phyloP scores from a whole-genome alignment of 139 green algal genomes.

The Limnomonas spitsbergensis region DNA sequence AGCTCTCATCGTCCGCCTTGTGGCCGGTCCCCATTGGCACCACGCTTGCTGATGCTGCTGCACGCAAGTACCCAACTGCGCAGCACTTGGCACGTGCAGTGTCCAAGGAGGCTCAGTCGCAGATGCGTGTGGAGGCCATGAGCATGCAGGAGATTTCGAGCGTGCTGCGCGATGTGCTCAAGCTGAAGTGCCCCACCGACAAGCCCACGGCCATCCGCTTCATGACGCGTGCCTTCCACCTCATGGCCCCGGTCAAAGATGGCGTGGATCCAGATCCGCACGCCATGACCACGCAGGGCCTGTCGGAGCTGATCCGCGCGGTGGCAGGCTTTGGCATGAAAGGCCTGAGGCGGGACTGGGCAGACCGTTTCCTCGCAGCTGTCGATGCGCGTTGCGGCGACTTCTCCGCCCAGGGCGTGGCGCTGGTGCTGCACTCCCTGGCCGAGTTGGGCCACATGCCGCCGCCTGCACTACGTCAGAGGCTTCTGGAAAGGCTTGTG shows the following conservation, averaged over 20 bases:
- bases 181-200: not conserved
- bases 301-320: constrained; percentile 15
- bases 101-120: not conserved
- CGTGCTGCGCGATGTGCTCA: not conserved
- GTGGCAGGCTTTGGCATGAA: constrained; percentile 17
- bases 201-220: constrained; percentile 13
- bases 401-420: not conserved
- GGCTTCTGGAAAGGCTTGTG: not conserved
- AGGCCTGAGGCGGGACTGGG: constrained; percentile 15
- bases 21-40: too few species aligned
- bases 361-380: not conserved
- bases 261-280: not conserved
- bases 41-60: too few species aligned
- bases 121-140: too few species aligned
- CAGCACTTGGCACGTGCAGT: not conserved
- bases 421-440: constrained; percentile 3
- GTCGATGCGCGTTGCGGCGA: not conserved
- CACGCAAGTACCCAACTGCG: not conserved
- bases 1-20: too few species aligned
- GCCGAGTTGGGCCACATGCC: constrained; percentile 3
- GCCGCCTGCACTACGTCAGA: not conserved
- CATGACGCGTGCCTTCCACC: constrained; percentile 18
- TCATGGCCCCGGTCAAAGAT: not conserved
- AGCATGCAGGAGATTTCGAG: constrained; percentile 9
- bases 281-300: not conserved